Conservation (phyloP, 306 rosid species). For the Vigna trinervia region DNA sequence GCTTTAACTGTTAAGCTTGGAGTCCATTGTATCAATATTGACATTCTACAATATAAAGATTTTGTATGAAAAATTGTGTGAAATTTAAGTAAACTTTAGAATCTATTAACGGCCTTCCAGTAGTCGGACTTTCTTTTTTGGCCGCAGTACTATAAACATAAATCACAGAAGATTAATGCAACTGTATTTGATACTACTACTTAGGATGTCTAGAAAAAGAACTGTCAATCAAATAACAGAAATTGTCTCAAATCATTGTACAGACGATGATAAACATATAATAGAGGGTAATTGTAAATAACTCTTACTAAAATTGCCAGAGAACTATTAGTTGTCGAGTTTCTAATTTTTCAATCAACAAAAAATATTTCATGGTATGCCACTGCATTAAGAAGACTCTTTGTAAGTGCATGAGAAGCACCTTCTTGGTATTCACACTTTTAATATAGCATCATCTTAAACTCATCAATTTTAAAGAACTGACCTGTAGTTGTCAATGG, state of each 20-base stretch:
- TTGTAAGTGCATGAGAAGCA: constrained; percentile 9
- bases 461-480: constrained; percentile 35
- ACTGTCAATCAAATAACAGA: not conserved
- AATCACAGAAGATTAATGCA: not conserved
- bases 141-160: not conserved
- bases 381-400: constrained; percentile 29
- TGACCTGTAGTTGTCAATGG: constrained; percentile 89
- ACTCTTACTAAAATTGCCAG: constrained; percentile 25
- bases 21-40: not conserved
- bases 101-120: not conserved
- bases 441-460: constrained; percentile 22
- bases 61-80: not conserved
- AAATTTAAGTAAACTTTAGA: constrained; percentile 7
- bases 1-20: not conserved
- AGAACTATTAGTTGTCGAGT: not conserved
- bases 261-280: constrained; percentile 22
- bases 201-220: not conserved
- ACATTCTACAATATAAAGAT: not conserved
- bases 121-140: not conserved
- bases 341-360: constrained; percentile 15
- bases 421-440: constrained; percentile 14
- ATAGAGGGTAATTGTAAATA: not conserved
- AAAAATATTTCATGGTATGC: not conserved
- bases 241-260: not conserved
- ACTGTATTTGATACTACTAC: not conserved